Conservation (phyloP, 192 early-diverging fungal genomes). For the Pilobolus umbonatus region DNA sequence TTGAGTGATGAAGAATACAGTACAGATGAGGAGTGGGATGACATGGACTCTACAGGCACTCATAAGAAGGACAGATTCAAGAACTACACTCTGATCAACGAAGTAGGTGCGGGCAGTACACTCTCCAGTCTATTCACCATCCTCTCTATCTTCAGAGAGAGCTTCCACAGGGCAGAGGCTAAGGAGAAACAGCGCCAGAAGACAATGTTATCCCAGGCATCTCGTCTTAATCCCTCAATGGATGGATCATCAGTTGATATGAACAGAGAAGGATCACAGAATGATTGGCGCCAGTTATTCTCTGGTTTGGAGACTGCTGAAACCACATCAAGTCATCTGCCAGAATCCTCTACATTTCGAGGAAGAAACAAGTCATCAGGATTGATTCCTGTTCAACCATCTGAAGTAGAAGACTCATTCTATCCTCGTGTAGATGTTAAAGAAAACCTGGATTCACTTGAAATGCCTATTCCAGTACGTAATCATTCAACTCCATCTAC, state of each 20-base stretch:
- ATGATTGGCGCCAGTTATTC: constrained; percentile 37
- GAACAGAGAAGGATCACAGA: constrained; percentile 22
- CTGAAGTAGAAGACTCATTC: neutral
- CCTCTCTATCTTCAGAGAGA: constrained; percentile 82
- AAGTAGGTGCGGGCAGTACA: constrained; percentile 85
- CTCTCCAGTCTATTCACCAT: constrained; percentile 93
- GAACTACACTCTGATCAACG: constrained; percentile 72
- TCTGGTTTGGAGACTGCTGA: constrained; percentile 26
- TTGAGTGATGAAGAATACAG: constrained; percentile 28
- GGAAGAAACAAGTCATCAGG: neutral
- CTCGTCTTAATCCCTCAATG: neutral
- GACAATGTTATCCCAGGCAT: neutral
- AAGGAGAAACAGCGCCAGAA: constrained; percentile 30
- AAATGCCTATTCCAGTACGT: neutral
- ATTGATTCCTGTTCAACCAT: neutral
- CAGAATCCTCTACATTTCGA: neutral
- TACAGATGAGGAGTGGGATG: constrained; percentile 25
- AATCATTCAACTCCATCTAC: neutral
- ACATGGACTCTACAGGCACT: neutral
- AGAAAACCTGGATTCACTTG: neutral
- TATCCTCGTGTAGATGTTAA: neutral
- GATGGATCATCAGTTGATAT: constrained; percentile 5
- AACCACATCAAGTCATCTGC: neutral
- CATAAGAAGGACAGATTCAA: constrained; percentile 38
- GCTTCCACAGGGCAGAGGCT: constrained; percentile 51